Evolutionary conservation across 2,329 filamentous ascomycete species (phyloP).

Genomic region (Penicillium thymicola): DNA sequence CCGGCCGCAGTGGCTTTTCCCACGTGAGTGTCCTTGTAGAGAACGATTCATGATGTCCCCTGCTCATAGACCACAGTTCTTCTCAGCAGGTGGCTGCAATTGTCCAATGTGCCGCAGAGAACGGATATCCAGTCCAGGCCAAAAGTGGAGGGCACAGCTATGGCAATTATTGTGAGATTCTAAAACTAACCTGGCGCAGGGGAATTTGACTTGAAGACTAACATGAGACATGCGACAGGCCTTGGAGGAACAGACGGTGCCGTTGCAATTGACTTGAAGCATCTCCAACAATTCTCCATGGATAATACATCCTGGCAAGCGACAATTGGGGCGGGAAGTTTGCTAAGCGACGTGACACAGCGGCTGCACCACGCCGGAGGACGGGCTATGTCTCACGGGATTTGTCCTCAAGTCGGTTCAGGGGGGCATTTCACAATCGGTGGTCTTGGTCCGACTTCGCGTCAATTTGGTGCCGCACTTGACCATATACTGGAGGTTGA

Average conservation of each 20-base stretch:
- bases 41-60: not conserved
- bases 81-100: slow-evolving; percentile 45
- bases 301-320: slow-evolving; percentile 30
- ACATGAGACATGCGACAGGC: not conserved
- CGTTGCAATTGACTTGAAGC: slow-evolving; percentile 30
- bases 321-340: slow-evolving; percentile 35
- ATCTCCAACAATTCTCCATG: slow-evolving; percentile 33
- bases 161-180: slow-evolving; percentile 44
- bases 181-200: not conserved
- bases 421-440: slow-evolving; percentile 40
- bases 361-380: slow-evolving; percentile 27
- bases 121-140: slow-evolving; percentile 49
- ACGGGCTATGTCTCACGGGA: slow-evolving; percentile 36
- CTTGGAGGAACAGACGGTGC: slow-evolving; percentile 27
- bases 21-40: not conserved
- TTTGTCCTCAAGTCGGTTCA: slow-evolving; percentile 34
- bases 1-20: not conserved
- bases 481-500: slow-evolving; percentile 50
- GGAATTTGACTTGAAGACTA: not conserved
- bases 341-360: slow-evolving; percentile 20
- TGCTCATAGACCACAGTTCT: not conserved
- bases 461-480: slow-evolving; percentile 50
- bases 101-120: slow-evolving; percentile 45
- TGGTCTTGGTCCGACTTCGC: slow-evolving; percentile 39
- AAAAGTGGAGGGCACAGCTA: slow-evolving; percentile 56